Evolutionary conservation across 176 grass and related monocot genomes (phyloP), one percentile per base, ranked within the genome.

Genomic region (Triticum turgidum): DNA sequence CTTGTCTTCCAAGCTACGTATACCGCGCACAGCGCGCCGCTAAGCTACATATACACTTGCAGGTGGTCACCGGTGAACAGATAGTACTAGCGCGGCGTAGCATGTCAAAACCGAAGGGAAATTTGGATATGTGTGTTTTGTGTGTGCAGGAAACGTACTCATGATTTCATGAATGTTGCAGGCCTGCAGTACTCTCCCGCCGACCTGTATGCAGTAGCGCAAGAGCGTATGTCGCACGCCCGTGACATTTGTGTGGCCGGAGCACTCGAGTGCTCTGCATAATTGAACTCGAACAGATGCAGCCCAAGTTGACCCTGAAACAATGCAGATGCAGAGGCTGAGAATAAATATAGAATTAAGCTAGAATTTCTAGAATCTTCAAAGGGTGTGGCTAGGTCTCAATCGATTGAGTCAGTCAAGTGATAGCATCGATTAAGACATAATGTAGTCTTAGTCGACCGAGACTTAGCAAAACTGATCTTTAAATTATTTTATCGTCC

Each of bases 1-100:
- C 85, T 88, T 91, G 51, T 85, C 82, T 91, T 91, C 38, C 29
- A 88, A 88, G 89, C n/a, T 51, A 91, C 85, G 80, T 34, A 70
- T 84, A 81, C 37, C 34, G 11, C 78, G 25, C 11, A 54, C 15
- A 54, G 1, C 51, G 1, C 29, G 70, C 77, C 1, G 15, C 35
- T 49, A 80, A 80, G 15, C 27, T 49, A 80, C 51, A 54, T 6
- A 30, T 30, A 30, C 29, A 54, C 15, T 17, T 17, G 17, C 4
- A 3, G 15, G 42, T 66, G 81, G 44, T 25, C 45, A 61, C 74
- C 5, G 1, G 47, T 65, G 20, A 87, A 73, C 0, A 47, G 44
- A 47, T 13, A 47, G 44, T 47, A 63, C 30, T 71, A 44, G 47
- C n/a, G 5, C 10, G 61, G 5, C 10, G 61, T 44, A 58, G 41